Percentiles rank a stretch among this genome's conserved stretches.
Conservation (phyloP, 352 stramenopile species). For the Thalassiosira hispida region DNA sequence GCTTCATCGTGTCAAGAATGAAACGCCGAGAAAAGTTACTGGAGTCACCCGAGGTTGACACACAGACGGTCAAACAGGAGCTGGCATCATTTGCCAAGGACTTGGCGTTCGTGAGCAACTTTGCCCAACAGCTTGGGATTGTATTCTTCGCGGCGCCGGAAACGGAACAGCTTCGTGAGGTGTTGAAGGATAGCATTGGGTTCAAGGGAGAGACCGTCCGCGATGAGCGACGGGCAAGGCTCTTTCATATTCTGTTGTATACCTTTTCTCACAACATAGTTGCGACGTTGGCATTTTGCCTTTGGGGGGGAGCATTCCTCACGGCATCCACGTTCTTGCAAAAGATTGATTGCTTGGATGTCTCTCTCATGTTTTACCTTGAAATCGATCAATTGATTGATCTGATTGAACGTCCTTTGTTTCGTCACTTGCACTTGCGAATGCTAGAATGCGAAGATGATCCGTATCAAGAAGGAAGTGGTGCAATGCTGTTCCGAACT, state of each 20-base stretch:
- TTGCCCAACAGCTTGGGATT: constrained; percentile 79
- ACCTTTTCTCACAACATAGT: constrained; percentile 82
- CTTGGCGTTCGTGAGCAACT: constrained; percentile 80
- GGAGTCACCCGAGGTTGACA: constrained; percentile 32
- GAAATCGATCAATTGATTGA: constrained; percentile 80
- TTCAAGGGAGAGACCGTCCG: constrained; percentile 41
- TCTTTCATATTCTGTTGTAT: constrained; percentile 84
- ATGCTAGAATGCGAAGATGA: constrained; percentile 82
- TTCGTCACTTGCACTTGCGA: constrained; percentile 81
- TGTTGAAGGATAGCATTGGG: constrained; percentile 78
- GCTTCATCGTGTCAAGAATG: constrained; percentile 62
- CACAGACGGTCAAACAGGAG: constrained; percentile 47
- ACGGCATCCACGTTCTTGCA: constrained; percentile 76
- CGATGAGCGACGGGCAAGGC: constrained; percentile 55
- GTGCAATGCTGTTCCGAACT: constrained; percentile 81
- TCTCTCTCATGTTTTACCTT: constrained; percentile 81
- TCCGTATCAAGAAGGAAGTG: constrained; percentile 72
- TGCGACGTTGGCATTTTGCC: constrained; percentile 70
- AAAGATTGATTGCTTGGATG: constrained; percentile 77
- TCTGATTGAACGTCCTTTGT: constrained; percentile 81
- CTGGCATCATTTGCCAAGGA: constrained; percentile 58
- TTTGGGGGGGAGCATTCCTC: constrained; percentile 80
- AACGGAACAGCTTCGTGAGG: constrained; percentile 60
- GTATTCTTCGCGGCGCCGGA: constrained; percentile 81
- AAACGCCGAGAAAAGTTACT: constrained; percentile 41